Percentiles rank a stretch among this genome's conserved stretches.
phyloP scores from a whole-genome alignment of 805 yeast species.

The Candida morakotiae region DNA sequence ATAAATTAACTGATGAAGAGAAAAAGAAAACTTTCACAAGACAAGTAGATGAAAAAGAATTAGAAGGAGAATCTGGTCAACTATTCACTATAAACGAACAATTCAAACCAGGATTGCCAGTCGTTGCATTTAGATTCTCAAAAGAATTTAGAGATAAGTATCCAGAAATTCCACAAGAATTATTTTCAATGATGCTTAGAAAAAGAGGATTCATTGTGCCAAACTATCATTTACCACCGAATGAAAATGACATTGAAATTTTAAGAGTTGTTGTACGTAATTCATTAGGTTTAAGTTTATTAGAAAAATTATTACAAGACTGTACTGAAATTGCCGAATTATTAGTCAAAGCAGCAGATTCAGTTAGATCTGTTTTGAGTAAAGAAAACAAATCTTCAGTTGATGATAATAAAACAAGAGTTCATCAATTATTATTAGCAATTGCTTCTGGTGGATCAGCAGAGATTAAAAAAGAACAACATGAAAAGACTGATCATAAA shows the following conservation, averaged over 20 bases:
- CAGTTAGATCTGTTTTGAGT: slow-evolving; percentile 26
- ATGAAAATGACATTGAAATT: slow-evolving; percentile 55
- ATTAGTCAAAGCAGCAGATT: slow-evolving; percentile 44
- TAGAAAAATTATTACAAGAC: slow-evolving; percentile 63
- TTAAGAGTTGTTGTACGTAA: slow-evolving; percentile 80
- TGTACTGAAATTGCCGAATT: slow-evolving; percentile 50
- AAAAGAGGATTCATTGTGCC: slow-evolving; percentile 85
- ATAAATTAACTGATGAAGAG: slow-evolving; percentile 34
- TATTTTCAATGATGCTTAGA: slow-evolving; percentile 69
- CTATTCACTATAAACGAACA: slow-evolving; percentile 40
- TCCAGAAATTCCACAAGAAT: slow-evolving; percentile 80
- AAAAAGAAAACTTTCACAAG: slow-evolving; percentile 16
- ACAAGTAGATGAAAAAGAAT: slow-evolving; percentile 4
- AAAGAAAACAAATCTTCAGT: slow-evolving; percentile 10
- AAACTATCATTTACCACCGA: slow-evolving; percentile 79
- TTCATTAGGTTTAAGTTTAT: slow-evolving; percentile 56
- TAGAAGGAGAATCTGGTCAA: not conserved
- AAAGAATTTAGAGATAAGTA: slow-evolving; percentile 51
- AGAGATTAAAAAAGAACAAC: slow-evolving; percentile 24
- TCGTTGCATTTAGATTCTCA: slow-evolving; percentile 79
- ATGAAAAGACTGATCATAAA: slow-evolving; percentile 16
- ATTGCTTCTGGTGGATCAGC: slow-evolving; percentile 56
- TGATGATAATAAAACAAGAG: slow-evolving; percentile 27
- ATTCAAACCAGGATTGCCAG: slow-evolving; percentile 79
- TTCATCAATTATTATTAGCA: slow-evolving; percentile 47